Base-by-base conservation (phyloP, 2,329 filamentous ascomycete genomes). In the Coniochaeta sp. region DNA sequence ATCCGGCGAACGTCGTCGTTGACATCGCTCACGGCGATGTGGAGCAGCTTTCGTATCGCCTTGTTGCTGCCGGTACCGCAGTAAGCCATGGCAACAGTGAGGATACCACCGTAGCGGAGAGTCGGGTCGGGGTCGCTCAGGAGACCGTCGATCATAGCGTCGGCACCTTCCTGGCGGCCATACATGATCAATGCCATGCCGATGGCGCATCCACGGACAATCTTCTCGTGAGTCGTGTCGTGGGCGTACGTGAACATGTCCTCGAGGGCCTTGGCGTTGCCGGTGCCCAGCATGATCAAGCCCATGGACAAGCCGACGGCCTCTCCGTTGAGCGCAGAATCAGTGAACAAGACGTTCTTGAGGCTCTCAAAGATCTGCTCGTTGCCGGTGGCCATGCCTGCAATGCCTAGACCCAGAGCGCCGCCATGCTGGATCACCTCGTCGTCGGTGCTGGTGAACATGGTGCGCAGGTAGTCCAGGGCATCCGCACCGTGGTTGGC, bases 141-240 rank as follows among this genome's bases (percentile, higher is more conserved):
- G 1, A 99, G 86, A 56, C 91, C 92, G 70, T 96, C 93, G 66
- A 99, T 96, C 67, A 98, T 84, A 70, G 95, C 90, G 74, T 99
- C 95, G 14, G 95, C 95, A 64, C 89, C 89, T 75, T 99, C 95
- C 76, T 98, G 93, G 62, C 92, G 89, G 56, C 89, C 92, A 68
- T 95, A 99, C 93, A 98, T 98, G 78, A 99, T 96, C 62, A 99
- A 81, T 12, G 95, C 92, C 91, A 99, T 98, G 62, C 95, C 95
- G 66, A 99, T 85, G 34, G 95, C 93, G 62, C 97, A 85, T 71
- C 95, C 95, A 57, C 95, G 91, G 26, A 99, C 92, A 70, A 96
- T 98, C 83, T 99, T 99, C 80, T 99, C 95, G 77, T 99, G 95
- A 63, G 96, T 93, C 1, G 95, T 99, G 67, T 99, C 95, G 70